These are phyloP conservation scores for Acanthamoeba lenticulata DNA, from an alignment of 208 protist species.

Conservation along the genomic window DNA sequence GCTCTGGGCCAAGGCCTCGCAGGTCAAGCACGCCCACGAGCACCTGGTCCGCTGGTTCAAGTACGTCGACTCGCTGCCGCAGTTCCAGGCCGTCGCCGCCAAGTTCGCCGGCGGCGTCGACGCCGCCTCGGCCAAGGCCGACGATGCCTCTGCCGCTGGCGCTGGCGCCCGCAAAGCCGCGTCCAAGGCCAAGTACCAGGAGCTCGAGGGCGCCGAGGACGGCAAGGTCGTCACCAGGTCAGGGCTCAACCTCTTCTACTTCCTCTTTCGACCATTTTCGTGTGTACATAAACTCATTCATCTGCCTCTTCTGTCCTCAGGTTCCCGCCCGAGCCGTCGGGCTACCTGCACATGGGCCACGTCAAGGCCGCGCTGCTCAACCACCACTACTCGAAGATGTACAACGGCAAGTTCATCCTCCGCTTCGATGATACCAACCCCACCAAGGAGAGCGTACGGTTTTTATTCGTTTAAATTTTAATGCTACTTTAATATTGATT, in stretches of 20 bases:
- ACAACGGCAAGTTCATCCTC: conserved; percentile 97
- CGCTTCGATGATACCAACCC: conserved; percentile 99
- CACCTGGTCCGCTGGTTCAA: conserved; percentile 52
- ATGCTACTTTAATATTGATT: neutral
- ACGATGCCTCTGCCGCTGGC: too few species aligned
- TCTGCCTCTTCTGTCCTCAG: conserved; percentile 47
- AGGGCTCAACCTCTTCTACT: neutral
- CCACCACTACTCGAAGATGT: conserved; percentile 95
- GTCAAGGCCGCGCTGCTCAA: conserved; percentile 99
- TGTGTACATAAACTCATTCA: neutral
- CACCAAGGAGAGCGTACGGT: conserved; percentile 94
- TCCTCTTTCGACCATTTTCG: neutral
- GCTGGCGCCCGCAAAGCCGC: neutral
- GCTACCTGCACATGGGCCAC: conserved; percentile 90
- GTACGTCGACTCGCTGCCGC: conserved; percentile 1
- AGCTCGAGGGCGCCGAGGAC: conserved; percentile 42
- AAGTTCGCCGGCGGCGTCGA: neutral
- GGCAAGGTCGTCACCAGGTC: conserved; percentile 52
- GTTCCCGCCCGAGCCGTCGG: conserved; percentile 93
- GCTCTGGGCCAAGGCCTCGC: conserved; percentile 40
- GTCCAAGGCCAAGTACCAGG: conserved; percentile 61
- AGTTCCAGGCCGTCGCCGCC: neutral
- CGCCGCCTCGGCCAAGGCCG: neutral
- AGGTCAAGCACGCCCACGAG: conserved; percentile 8
- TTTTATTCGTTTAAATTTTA: neutral